phyloP scores from a whole-genome alignment of 1,284 basidiomycete genomes.

The Athelia psychrophila region DNA sequence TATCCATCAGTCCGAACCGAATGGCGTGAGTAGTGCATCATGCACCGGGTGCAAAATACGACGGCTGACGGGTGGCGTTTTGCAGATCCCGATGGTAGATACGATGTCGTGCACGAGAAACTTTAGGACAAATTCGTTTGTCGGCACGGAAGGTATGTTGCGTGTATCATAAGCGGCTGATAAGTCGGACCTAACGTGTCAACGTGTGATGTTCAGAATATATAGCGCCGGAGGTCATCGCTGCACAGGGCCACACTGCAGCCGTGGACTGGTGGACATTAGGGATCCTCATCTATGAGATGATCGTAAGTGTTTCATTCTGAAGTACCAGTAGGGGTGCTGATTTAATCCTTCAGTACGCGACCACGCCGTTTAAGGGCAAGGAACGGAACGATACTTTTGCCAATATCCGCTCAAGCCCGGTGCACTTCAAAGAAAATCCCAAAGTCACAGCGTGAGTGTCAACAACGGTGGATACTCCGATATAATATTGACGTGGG shows the following conservation, averaged over 20 bases:
- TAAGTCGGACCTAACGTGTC: background rate
- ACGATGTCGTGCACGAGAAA: conserved; percentile 97
- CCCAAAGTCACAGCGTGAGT: conserved; percentile 84
- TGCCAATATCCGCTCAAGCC: conserved; percentile 87
- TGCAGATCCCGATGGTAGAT: conserved; percentile 85
- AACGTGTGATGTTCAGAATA: conserved; percentile 65
- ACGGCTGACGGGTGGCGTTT: conserved; percentile 3
- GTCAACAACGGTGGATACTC: conserved; percentile 9
- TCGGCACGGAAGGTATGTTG: conserved; percentile 89
- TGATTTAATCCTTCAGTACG: conserved; percentile 58
- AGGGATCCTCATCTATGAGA: conserved; percentile 98
- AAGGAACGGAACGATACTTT: conserved; percentile 94
- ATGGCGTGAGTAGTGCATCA: conserved; percentile 64
- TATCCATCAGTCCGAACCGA: conserved; percentile 84
- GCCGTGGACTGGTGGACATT: conserved; percentile 99
- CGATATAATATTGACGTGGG: conserved; percentile 4
- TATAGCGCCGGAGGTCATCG: conserved; percentile 98
- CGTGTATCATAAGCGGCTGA: background rate
- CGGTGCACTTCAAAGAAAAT: conserved; percentile 86
- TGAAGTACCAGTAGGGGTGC: conserved; percentile 4
- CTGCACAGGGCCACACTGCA: conserved; percentile 95
- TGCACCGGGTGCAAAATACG: conserved; percentile 9
- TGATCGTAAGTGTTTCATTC: conserved; percentile 81
- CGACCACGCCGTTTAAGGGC: conserved; percentile 99
- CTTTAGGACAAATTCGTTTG: conserved; percentile 98